These are phyloP conservation scores for Nemania abortiva DNA, from an alignment of 2,329 filamentous ascomycete genomes.

Conservation along the genomic window DNA sequence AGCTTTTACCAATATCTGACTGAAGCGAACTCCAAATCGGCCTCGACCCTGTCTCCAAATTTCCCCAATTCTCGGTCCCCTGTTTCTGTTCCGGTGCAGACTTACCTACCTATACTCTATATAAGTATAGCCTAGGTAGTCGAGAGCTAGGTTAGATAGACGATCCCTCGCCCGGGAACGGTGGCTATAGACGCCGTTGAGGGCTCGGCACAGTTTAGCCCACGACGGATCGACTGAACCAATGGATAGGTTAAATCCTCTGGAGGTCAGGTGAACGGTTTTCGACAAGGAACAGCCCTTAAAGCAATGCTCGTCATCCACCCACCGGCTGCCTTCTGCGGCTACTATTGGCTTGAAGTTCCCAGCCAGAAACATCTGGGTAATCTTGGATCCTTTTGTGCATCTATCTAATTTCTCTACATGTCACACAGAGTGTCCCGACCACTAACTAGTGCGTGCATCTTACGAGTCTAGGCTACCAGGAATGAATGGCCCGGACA, in stretches of 20 bases:
- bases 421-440: conserved; percentile 9
- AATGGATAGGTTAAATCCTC: conserved; percentile 12
- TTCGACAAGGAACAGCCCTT: conserved; percentile 31
- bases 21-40: conserved; percentile 17
- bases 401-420: conserved; percentile 25
- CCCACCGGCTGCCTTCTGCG: conserved; percentile 15
- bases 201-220: conserved; percentile 10
- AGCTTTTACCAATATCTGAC: conserved; percentile 24
- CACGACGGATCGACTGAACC: neutral
- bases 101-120: neutral
- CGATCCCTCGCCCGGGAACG: neutral
- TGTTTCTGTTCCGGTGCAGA: neutral
- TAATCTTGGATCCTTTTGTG: conserved; percentile 23
- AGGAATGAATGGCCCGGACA: neutral
- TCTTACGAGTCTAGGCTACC: conserved; percentile 4
- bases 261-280: conserved; percentile 34
- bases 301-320: conserved; percentile 28
- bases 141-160: conserved; percentile 1
- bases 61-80: conserved; percentile 32
- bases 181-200: neutral
- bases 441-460: neutral
- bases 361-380: conserved; percentile 17
- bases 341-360: conserved; percentile 29
- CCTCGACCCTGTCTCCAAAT: conserved; percentile 36
- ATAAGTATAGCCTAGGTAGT: neutral